These are phyloP conservation scores for Sporothrix dimorphospora DNA, from an alignment of 2,329 filamentous ascomycete species.

Conservation along the genomic window DNA sequence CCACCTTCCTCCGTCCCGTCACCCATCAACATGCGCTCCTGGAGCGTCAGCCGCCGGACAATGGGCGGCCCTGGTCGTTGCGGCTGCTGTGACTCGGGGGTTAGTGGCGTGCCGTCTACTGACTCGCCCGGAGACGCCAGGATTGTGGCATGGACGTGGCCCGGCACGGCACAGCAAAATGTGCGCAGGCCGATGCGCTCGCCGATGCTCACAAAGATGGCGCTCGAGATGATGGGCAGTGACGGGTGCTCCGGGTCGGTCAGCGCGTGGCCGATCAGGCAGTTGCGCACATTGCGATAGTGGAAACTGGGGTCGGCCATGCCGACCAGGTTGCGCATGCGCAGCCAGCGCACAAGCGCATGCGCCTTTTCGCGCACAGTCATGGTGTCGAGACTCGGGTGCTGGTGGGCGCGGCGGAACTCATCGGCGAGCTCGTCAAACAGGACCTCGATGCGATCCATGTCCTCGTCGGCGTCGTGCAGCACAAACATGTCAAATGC, in stretches of 20 bases:
- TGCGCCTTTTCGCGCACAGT: constrained; percentile 70
- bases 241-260: constrained; percentile 74
- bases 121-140: constrained; percentile 62
- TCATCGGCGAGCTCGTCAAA: constrained; percentile 65
- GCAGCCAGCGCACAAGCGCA: constrained; percentile 69
- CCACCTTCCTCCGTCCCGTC: constrained; percentile 6
- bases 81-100: constrained; percentile 43
- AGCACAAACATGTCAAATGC: constrained; percentile 91
- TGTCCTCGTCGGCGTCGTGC: constrained; percentile 70
- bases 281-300: constrained; percentile 83
- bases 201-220: constrained; percentile 83
- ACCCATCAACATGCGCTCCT: background rate
- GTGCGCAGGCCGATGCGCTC: constrained; percentile 74
- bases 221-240: constrained; percentile 81
- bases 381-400: constrained; percentile 57
- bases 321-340: constrained; percentile 69
- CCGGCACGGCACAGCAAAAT: constrained; percentile 78
- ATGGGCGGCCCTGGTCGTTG: background rate
- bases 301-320: constrained; percentile 64
- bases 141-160: constrained; percentile 82
- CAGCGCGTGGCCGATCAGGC: constrained; percentile 81
- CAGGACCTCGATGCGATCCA: constrained; percentile 61
- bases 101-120: constrained; percentile 55
- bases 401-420: constrained; percentile 54
- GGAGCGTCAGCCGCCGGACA: background rate